Evolutionary conservation across 2,329 filamentous ascomycete genomes (phyloP).

Genomic region (Rhynchosporium agropyri): DNA sequence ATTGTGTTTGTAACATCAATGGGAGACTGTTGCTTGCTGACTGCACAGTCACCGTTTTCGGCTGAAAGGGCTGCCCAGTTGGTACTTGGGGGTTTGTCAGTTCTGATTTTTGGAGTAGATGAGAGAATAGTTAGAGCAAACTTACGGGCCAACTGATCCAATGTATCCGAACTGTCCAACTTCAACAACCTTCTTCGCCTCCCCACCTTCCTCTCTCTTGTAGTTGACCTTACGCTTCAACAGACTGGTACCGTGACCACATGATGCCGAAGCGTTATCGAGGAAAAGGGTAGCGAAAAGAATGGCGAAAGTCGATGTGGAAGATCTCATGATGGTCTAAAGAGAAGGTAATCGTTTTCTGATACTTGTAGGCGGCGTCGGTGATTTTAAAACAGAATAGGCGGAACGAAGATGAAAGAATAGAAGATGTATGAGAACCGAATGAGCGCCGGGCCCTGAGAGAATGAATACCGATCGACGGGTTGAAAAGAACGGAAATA

Average conservation of each 20-base stretch:
- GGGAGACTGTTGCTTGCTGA: slow-evolving; percentile 29
- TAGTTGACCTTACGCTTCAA: slow-evolving; percentile 23
- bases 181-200: slow-evolving; percentile 19
- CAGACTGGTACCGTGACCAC: slow-evolving; percentile 29
- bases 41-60: slow-evolving; percentile 25
- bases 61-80: slow-evolving; percentile 26
- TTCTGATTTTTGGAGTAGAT: not conserved
- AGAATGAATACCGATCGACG: slow-evolving; percentile 18
- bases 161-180: slow-evolving; percentile 30
- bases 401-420: not conserved
- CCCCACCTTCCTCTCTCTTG: slow-evolving; percentile 21
- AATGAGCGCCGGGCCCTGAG: slow-evolving; percentile 17
- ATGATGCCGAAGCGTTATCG: slow-evolving; percentile 27
- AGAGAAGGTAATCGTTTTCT: slow-evolving; percentile 8
- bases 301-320: slow-evolving; percentile 14
- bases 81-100: slow-evolving; percentile 18
- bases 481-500: slow-evolving; percentile 10
- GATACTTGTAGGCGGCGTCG: not conserved
- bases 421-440: slow-evolving; percentile 5
- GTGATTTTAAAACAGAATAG: not conserved
- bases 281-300: slow-evolving; percentile 21
- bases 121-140: not conserved
- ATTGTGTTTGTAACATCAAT: slow-evolving; percentile 25
- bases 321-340: slow-evolving; percentile 15
- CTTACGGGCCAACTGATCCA: slow-evolving; percentile 30